phyloP scores from a whole-genome alignment of 192 early-diverging fungal genomes.

The Coemansia sp. region DNA sequence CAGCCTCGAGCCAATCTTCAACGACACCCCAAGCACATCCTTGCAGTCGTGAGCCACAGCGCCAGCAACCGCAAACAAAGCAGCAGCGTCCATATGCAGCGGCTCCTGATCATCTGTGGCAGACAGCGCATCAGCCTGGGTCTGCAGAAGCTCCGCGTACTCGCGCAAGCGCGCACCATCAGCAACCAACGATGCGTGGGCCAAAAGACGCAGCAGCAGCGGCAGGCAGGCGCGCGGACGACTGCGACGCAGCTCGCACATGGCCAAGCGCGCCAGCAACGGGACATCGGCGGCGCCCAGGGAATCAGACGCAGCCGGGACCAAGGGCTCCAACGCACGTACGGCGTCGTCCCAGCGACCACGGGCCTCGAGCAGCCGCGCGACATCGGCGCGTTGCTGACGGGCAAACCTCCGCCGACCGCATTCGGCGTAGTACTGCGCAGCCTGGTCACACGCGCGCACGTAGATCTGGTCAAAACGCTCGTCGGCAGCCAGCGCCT shows the following conservation, averaged over 20 bases:
- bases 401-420: slow-evolving; percentile 45
- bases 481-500: slow-evolving; percentile 38
- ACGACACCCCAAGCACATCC: slow-evolving; percentile 10
- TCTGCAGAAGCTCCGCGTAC: slow-evolving; percentile 21
- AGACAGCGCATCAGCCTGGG: slow-evolving; percentile 13
- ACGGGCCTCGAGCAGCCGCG: slow-evolving; percentile 38
- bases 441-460: slow-evolving; percentile 51
- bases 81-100: neutral
- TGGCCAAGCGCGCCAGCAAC: slow-evolving; percentile 31
- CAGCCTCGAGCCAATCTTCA: slow-evolving; percentile 12
- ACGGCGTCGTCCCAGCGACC: slow-evolving; percentile 36
- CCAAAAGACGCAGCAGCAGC: slow-evolving; percentile 25
- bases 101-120: neutral
- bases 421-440: slow-evolving; percentile 52
- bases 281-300: slow-evolving; percentile 22
- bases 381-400: slow-evolving; percentile 46
- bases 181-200: slow-evolving; percentile 12
- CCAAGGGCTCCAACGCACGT: slow-evolving; percentile 27
- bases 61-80: neutral
- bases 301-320: neutral
- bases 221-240: slow-evolving; percentile 16
- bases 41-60: neutral
- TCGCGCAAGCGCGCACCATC: neutral
- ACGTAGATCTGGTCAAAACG: slow-evolving; percentile 55
- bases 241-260: slow-evolving; percentile 38